Conservation (phyloP, 2,329 filamentous ascomycete species). For the Zasmidium cellare region DNA sequence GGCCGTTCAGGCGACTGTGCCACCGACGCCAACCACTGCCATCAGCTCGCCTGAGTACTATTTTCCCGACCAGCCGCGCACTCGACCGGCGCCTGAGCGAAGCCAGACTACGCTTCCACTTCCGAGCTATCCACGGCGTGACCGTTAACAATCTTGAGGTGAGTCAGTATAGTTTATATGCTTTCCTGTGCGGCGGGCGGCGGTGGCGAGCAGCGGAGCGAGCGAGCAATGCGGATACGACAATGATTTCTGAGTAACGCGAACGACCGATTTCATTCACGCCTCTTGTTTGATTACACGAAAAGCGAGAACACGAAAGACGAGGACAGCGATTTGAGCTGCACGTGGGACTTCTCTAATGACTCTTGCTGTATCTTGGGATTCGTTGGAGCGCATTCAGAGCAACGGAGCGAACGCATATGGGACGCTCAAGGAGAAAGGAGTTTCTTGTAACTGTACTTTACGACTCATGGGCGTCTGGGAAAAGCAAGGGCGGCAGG, state of each 20-base stretch:
- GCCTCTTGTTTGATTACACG: background rate
- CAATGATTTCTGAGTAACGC: background rate
- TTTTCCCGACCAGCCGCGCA: constrained; percentile 8
- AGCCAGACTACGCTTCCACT: constrained; percentile 11
- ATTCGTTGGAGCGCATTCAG: background rate
- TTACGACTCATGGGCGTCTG: background rate
- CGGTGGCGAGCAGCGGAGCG: background rate
- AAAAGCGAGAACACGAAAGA: background rate
- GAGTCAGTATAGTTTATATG: background rate
- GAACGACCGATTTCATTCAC: background rate
- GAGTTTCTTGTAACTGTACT: background rate
- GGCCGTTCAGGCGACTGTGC: constrained; percentile 76
- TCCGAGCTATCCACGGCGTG: constrained; percentile 12
- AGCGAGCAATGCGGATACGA: background rate
- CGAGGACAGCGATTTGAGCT: background rate
- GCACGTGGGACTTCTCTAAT: background rate
- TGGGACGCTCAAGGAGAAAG: background rate
- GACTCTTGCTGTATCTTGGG: background rate
- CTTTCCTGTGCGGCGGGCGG: background rate
- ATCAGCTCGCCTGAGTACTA: constrained; percentile 22
- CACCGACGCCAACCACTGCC: constrained; percentile 18
- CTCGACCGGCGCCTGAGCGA: constrained; percentile 1
- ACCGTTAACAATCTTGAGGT: background rate
- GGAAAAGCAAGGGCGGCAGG: background rate
- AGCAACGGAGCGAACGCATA: background rate